phyloP scores from a whole-genome alignment of 2,329 filamentous ascomycete species.

The Aspergillus sp. region DNA sequence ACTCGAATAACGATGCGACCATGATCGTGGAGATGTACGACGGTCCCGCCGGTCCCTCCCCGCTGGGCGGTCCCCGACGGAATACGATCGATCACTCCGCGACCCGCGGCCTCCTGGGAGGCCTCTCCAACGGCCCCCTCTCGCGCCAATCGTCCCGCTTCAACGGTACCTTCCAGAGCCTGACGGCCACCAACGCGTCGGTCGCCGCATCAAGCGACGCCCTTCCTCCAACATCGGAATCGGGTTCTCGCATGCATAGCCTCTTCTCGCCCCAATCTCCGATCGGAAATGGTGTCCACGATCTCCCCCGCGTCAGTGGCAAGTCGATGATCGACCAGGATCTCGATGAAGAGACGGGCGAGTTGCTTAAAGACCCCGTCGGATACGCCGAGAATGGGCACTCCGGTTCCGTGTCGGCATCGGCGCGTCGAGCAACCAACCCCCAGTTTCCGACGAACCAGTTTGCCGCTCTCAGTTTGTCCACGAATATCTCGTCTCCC shows the following conservation, averaged over 20 bases:
- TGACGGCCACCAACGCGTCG: conserved; percentile 48
- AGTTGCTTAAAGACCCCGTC: conserved; percentile 61
- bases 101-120: conserved; percentile 31
- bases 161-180: conserved; percentile 59
- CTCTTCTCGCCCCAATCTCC: conserved; percentile 63
- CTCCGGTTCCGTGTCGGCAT: conserved; percentile 33
- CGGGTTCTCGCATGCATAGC: conserved; percentile 50
- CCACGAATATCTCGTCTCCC: conserved; percentile 60
- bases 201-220: conserved; percentile 50
- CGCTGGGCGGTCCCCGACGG: conserved; percentile 39
- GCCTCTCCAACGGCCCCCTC: conserved; percentile 37
- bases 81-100: conserved; percentile 53
- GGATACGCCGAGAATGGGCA: conserved; percentile 69
- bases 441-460: conserved; percentile 68
- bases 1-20: conserved; percentile 58
- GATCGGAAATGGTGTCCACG: conserved; percentile 52
- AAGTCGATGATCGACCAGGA: conserved; percentile 65
- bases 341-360: conserved; percentile 61
- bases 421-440: conserved; percentile 61
- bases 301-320: conserved; percentile 53
- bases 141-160: conserved; percentile 58
- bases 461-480: conserved; percentile 69
- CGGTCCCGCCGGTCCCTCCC: conserved; percentile 30
- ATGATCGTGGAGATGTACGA: conserved; percentile 56
- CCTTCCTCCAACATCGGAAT: conserved; percentile 49